A percentile compares a stretch with the other conserved stretches of the same genome.
Conservation (phyloP, 768 basidiomycete species). For the Calocybe indica region DNA sequence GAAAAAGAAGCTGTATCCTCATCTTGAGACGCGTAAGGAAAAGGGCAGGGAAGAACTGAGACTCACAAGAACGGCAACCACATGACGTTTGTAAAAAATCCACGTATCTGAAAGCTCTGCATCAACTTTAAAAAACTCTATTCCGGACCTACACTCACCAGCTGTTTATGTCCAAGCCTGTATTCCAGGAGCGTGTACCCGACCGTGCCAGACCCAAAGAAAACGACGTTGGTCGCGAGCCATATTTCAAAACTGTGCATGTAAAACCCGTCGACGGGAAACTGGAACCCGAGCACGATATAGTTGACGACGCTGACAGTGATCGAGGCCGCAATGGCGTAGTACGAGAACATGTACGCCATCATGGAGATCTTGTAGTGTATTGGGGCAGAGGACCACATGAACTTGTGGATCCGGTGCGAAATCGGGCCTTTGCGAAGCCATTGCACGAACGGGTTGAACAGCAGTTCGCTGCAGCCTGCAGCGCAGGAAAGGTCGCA, state of each 20-base stretch:
- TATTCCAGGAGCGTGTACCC: conserved; percentile 73
- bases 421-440: conserved; percentile 74
- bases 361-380: conserved; percentile 83
- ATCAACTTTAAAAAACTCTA: conserved; percentile 9
- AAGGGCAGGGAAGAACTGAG: conserved; percentile 3
- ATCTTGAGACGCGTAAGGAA: not conserved
- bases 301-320: conserved; percentile 71
- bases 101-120: conserved; percentile 26
- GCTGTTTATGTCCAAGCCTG: conserved; percentile 51
- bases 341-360: conserved; percentile 59
- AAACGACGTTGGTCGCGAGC: conserved; percentile 72
- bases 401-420: conserved; percentile 62
- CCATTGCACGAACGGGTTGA: conserved; percentile 79
- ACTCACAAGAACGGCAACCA: conserved; percentile 77
- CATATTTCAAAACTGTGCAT: conserved; percentile 78
- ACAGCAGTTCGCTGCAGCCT: conserved; percentile 55
- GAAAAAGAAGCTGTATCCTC: conserved; percentile 59
- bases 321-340: conserved; percentile 62
- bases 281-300: conserved; percentile 64
- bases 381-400: conserved; percentile 70
- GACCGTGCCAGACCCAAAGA: conserved; percentile 67
- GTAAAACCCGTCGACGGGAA: conserved; percentile 72
- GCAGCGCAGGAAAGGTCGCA: conserved; percentile 18
- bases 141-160: conserved; percentile 26
- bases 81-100: conserved; percentile 51